phyloP scores from a whole-genome alignment of 371 early-diverging fungal species.

The Saksenaea oblongispora region DNA sequence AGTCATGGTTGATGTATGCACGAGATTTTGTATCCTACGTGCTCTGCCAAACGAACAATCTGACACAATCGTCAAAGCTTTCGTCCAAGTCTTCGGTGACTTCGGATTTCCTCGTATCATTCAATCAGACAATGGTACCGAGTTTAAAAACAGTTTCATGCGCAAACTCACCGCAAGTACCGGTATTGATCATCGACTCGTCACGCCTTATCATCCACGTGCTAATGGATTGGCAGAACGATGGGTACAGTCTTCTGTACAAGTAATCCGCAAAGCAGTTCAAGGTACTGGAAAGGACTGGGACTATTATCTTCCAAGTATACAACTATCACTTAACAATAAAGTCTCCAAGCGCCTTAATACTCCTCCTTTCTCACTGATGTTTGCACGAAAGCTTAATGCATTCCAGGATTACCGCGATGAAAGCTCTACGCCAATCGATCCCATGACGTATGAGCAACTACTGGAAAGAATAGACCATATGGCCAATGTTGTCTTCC shows the following conservation, averaged over 20 bases:
- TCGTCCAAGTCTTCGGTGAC: neutral
- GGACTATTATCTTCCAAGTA: neutral
- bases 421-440: neutral
- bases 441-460: neutral
- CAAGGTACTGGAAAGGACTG: neutral
- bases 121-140: slow-evolving; percentile 32
- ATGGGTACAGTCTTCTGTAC: neutral
- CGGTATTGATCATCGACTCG: slow-evolving; percentile 2
- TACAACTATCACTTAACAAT: neutral
- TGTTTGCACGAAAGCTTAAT: too few relatives aligned
- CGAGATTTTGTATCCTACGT: slow-evolving; percentile 22
- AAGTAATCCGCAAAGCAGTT: neutral
- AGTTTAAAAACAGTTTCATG: slow-evolving; percentile 20
- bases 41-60: slow-evolving; percentile 21
- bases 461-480: slow-evolving; percentile 12
- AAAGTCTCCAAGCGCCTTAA: neutral
- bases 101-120: slow-evolving; percentile 11
- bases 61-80: slow-evolving; percentile 17
- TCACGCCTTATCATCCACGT: slow-evolving; percentile 7
- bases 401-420: neutral
- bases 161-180: neutral
- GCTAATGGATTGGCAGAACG: slow-evolving; percentile 5
- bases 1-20: slow-evolving; percentile 23
- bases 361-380: too few relatives aligned
- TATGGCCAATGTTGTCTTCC: slow-evolving; percentile 19